Percentiles rank a stretch among this genome's conserved stretches.
phyloP scores from a whole-genome alignment of 2,329 filamentous ascomycete species.

The Phaeosphaeria sp. region DNA sequence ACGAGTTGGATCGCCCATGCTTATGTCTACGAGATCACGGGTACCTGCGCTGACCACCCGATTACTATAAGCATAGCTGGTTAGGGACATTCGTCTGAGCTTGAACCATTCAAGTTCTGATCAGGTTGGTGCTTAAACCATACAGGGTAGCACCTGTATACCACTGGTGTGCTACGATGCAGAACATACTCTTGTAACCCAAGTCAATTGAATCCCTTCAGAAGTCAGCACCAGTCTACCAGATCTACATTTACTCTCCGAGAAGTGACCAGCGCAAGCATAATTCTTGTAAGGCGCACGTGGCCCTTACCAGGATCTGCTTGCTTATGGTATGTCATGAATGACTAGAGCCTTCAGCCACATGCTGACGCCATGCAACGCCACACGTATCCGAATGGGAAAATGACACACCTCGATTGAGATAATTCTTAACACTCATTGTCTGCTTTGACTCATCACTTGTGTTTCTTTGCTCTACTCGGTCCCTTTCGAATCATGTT shows the following conservation, averaged over 20 bases:
- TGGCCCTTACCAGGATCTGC: background rate
- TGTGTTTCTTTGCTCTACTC: no score
- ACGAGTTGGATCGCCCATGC: background rate
- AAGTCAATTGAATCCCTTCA: no score
- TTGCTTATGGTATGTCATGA: background rate
- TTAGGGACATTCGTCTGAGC: background rate
- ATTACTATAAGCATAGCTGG: background rate
- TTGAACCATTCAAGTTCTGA: background rate
- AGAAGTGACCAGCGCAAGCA: background rate
- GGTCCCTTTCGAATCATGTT: no score
- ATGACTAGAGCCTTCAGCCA: background rate
- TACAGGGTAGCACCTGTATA: no score
- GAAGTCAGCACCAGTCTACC: no score
- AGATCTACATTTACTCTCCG: background rate
- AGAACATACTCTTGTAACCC: no score
- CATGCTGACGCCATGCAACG: background rate
- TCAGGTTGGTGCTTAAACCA: no score
- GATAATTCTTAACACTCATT: no score
- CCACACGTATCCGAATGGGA: background rate
- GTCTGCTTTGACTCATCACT: no score
- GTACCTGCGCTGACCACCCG: background rate
- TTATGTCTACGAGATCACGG: background rate
- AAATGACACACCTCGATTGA: no score
- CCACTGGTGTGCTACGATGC: no score
- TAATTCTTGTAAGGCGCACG: background rate